phyloP scores from a whole-genome alignment of 1,139 yeast species.

The Hyphopichia khmerensis region DNA sequence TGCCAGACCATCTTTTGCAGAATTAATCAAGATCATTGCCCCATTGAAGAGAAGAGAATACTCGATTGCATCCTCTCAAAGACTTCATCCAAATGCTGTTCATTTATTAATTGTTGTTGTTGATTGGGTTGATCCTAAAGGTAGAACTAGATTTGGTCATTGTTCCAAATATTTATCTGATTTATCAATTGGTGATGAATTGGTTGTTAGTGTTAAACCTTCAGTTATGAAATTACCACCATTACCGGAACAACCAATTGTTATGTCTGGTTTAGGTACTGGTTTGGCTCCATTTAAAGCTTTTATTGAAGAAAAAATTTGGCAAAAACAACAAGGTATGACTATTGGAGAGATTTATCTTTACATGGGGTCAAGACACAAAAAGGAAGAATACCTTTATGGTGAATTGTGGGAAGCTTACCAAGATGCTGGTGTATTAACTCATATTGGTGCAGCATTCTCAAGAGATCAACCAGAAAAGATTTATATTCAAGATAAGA shows the following conservation, averaged over 20 bases:
- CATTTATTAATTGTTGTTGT: conserved; percentile 93
- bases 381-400: conserved; percentile 90
- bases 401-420: conserved; percentile 99
- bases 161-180: conserved; percentile 89
- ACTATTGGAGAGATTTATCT: conserved; percentile 88
- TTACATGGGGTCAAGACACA: conserved; percentile 93
- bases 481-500: conserved; percentile 92
- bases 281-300: conserved; percentile 99
- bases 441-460: conserved; percentile 97
- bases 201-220: conserved; percentile 93
- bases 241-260: conserved; percentile 80
- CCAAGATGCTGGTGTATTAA: conserved; percentile 85
- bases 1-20: conserved; percentile 76
- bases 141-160: conserved; percentile 89
- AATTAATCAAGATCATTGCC: conserved; percentile 69
- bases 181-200: conserved; percentile 74
- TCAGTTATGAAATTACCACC: conserved; percentile 97
- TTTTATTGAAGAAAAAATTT: conserved; percentile 89
- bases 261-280: conserved; percentile 97
- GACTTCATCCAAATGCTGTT: conserved; percentile 84
- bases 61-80: conserved; percentile 97
- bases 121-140: conserved; percentile 89
- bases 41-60: conserved; percentile 97
- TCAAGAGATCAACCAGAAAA: conserved; percentile 96
- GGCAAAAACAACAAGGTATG: conserved; percentile 88